A percentile compares a stretch with the other conserved stretches of the same genome.
These are phyloP conservation scores for Gracilaria caudata DNA, from an alignment of 23 red algal genomes.

Conservation along the genomic window DNA sequence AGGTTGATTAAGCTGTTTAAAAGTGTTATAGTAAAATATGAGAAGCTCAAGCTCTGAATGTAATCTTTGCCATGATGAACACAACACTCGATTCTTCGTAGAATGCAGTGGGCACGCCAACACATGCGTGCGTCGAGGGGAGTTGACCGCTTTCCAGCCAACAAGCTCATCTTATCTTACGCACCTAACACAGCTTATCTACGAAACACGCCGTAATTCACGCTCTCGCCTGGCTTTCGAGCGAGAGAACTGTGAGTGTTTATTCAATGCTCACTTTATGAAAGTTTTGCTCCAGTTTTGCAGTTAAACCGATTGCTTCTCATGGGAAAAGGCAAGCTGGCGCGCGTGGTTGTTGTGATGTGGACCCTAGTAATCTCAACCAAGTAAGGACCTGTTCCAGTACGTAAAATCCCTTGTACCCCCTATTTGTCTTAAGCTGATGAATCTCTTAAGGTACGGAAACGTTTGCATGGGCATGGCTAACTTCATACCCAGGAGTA, in stretches of 20 bases:
- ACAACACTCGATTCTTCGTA: not conserved
- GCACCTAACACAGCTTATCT: not conserved
- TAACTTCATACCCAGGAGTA: constrained; percentile 18
- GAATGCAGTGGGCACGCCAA: not conserved
- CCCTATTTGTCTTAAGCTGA: not conserved
- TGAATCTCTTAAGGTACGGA: not conserved
- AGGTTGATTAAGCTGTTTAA: not conserved
- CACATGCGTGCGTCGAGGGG: not conserved
- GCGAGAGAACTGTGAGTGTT: not conserved
- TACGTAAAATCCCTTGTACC: not conserved
- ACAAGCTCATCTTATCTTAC: not conserved
- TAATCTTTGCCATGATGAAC: not conserved
- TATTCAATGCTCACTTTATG: not conserved
- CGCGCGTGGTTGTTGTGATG: not conserved
- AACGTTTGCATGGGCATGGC: constrained; percentile 15
- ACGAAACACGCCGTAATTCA: not conserved
- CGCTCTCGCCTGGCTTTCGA: not conserved
- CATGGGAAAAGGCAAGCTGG: not conserved
- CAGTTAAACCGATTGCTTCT: constrained; percentile 2
- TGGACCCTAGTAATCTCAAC: not conserved
- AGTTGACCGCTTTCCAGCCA: not conserved
- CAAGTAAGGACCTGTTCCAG: too few species aligned
- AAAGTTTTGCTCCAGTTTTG: not conserved
- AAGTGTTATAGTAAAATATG: constrained; percentile 4
- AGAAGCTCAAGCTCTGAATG: constrained; percentile 6